Evolutionary conservation across 2,329 filamentous ascomycete species (phyloP).

Genomic region (Pyricularia sp.): DNA sequence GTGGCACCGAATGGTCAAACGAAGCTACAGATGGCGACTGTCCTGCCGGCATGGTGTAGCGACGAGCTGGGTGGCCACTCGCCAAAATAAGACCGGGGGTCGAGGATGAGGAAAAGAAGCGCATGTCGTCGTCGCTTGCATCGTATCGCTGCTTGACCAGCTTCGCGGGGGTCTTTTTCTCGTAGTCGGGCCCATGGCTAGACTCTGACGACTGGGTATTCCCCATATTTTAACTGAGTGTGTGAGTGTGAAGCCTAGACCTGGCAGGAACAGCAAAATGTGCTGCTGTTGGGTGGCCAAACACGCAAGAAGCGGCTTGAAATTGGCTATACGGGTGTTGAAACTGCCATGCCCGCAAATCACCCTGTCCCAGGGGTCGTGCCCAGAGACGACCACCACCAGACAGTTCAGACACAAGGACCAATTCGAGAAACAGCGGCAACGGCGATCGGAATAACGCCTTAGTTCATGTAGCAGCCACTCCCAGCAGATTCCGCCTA

Average conservation of each 20-base stretch:
- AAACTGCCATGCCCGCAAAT: slow-evolving; percentile 23
- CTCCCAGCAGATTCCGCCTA: not conserved
- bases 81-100: slow-evolving; percentile 11
- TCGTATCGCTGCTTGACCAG: slow-evolving; percentile 36
- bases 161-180: slow-evolving; percentile 24
- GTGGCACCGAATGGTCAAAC: not conserved
- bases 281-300: not conserved
- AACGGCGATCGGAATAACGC: not conserved
- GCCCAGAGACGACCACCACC: slow-evolving; percentile 4
- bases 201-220: slow-evolving; percentile 19
- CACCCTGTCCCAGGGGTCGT: slow-evolving; percentile 15
- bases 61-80: slow-evolving; percentile 10
- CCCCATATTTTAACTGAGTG: not conserved
- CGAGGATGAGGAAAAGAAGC: slow-evolving; percentile 10
- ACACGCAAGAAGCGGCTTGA: slow-evolving; percentile 14
- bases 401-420: not conserved
- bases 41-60: slow-evolving; percentile 9
- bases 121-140: slow-evolving; percentile 14
- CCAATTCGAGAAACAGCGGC: not conserved
- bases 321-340: slow-evolving; percentile 23
- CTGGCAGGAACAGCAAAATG: not conserved
- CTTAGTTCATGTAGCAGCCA: not conserved
- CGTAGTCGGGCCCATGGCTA: slow-evolving; percentile 13
- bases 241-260: not conserved
- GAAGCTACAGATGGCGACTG: slow-evolving; percentile 6